A percentile compares a stretch with the other conserved stretches of the same genome.
These are phyloP conservation scores for Sarcodon sp. DNA, from an alignment of 768 basidiomycete species.

Conservation along the genomic window DNA sequence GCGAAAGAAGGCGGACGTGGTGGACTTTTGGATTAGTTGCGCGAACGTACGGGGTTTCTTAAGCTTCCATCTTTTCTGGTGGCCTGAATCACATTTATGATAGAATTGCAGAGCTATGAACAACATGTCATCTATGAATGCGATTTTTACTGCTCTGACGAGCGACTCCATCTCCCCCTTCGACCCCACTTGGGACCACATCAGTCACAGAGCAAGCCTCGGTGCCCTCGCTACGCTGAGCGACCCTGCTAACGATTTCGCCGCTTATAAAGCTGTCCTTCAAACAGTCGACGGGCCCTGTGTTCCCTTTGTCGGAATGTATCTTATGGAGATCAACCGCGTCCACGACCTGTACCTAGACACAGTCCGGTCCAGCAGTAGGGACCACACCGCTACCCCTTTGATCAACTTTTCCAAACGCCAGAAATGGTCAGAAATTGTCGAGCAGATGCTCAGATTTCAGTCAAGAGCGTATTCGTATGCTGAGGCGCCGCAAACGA, in stretches of 20 bases:
- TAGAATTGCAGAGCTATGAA: slow-evolving; percentile 54
- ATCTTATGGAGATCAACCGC: slow-evolving; percentile 45
- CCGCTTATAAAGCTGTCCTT: slow-evolving; percentile 38
- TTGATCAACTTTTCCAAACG: slow-evolving; percentile 41
- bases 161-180: slow-evolving; percentile 44
- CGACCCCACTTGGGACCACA: slow-evolving; percentile 56
- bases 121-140: slow-evolving; percentile 59
- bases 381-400: slow-evolving; percentile 6
- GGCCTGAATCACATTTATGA: background rate
- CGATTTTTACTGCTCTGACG: slow-evolving; percentile 50
- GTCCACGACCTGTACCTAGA: slow-evolving; percentile 38
- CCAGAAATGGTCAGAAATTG: slow-evolving; percentile 41
- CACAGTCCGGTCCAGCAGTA: slow-evolving; percentile 7
- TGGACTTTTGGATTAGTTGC: slow-evolving; percentile 69
- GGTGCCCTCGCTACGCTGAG: slow-evolving; percentile 41
- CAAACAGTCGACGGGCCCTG: slow-evolving; percentile 33
- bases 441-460: slow-evolving; percentile 42
- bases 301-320: slow-evolving; percentile 58
- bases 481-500: slow-evolving; percentile 29
- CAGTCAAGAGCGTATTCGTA: slow-evolving; percentile 40
- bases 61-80: background rate
- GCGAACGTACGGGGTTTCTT: slow-evolving; percentile 45
- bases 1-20: slow-evolving; percentile 39
- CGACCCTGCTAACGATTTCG: slow-evolving; percentile 46
- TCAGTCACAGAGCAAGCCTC: slow-evolving; percentile 34